phyloP scores from a whole-genome alignment of 2,329 filamentous ascomycete genomes.

The Diaporthe citri region DNA sequence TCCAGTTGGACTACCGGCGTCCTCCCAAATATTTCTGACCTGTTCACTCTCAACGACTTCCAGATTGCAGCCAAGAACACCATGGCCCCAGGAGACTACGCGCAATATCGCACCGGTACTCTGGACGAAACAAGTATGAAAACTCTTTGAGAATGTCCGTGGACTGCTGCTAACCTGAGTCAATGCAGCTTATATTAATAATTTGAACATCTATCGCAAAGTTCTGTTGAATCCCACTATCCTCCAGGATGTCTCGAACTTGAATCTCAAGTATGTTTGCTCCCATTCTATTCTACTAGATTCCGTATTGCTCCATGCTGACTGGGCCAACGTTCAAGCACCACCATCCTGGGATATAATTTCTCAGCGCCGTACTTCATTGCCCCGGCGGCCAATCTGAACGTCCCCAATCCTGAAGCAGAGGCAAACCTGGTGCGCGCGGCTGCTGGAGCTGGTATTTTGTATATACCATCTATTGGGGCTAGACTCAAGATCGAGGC shows the following conservation, averaged over 20 bases:
- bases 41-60: background rate
- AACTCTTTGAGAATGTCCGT: background rate
- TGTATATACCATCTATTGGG: background rate
- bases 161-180: background rate
- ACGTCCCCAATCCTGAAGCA: background rate
- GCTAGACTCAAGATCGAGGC: background rate
- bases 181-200: background rate
- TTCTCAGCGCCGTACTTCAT: constrained; percentile 1
- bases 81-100: background rate
- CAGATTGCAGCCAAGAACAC: background rate
- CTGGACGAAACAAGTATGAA: constrained; percentile 1
- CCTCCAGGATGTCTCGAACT: background rate
- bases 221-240: background rate
- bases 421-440: background rate
- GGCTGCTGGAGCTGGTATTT: background rate
- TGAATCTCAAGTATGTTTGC: background rate
- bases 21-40: background rate
- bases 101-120: background rate
- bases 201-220: background rate
- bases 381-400: background rate
- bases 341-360: background rate
- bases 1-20: background rate
- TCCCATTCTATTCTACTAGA: background rate
- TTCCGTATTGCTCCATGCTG: background rate
- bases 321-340: background rate